These are phyloP conservation scores for Alopecurus myosuroides DNA, from an alignment of 176 grass and related monocot species.

Conservation along the genomic window DNA sequence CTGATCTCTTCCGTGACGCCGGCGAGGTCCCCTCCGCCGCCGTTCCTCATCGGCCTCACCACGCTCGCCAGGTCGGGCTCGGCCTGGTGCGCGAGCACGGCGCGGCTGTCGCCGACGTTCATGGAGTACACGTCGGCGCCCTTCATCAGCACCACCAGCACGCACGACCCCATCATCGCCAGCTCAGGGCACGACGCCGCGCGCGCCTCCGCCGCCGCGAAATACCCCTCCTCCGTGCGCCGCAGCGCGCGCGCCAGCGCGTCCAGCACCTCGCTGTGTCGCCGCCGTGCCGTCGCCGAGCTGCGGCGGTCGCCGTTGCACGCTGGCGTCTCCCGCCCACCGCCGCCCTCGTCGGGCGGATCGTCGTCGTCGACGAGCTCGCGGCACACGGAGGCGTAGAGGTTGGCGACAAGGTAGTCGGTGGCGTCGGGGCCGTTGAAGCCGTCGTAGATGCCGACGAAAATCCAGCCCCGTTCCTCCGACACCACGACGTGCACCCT, in stretches of 20 bases:
- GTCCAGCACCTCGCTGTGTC: slow-evolving; percentile 30
- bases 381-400: slow-evolving; percentile 54
- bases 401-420: slow-evolving; percentile 68
- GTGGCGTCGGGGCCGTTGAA: slow-evolving; percentile 94
- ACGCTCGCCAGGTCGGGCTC: slow-evolving; percentile 55
- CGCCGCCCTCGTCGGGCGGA: not conserved
- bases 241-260: slow-evolving; percentile 56
- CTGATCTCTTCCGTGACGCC: slow-evolving; percentile 50
- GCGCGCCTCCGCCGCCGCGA: slow-evolving; percentile 54
- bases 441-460: slow-evolving; percentile 97
- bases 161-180: slow-evolving; percentile 77
- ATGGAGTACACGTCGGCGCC: slow-evolving; percentile 79
- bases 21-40: slow-evolving; percentile 15
- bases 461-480: slow-evolving; percentile 74
- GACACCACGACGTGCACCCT: slow-evolving; percentile 71
- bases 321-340: no score
- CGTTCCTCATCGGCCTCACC: not conserved
- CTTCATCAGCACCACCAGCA: slow-evolving; percentile 75
- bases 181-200: slow-evolving; percentile 60
- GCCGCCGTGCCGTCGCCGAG: not conserved
- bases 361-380: slow-evolving; percentile 48
- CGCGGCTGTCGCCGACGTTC: slow-evolving; percentile 97
- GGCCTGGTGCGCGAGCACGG: slow-evolving; percentile 59
- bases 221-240: slow-evolving; percentile 60
- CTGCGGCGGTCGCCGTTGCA: not conserved